These are phyloP conservation scores for Closterium sp. DNA, from an alignment of 139 green algal species.

Conservation along the genomic window DNA sequence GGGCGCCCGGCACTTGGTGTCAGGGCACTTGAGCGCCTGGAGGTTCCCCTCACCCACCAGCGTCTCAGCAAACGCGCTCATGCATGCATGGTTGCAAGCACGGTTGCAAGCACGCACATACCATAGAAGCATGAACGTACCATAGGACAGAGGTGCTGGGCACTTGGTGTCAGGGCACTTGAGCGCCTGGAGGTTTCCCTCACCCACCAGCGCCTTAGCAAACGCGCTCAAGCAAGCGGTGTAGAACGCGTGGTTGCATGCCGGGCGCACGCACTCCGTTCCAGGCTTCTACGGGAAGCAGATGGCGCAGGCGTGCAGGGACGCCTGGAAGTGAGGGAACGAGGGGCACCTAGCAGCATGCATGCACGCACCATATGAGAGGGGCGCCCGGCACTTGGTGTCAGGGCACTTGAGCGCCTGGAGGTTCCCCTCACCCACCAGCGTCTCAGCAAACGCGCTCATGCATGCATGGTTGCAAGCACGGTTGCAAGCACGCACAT, in stretches of 20 bases:
- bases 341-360: too few species aligned
- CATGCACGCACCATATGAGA: slow-evolving; percentile 55
- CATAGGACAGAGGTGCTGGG: slow-evolving; percentile 52
- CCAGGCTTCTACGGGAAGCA: slow-evolving; percentile 18
- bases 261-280: slow-evolving; percentile 6
- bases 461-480: slow-evolving; percentile 76
- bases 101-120: too few species aligned
- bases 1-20: too few species aligned
- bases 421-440: slow-evolving; percentile 66
- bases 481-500: slow-evolving; percentile 8
- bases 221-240: slow-evolving; percentile 62
- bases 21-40: too few species aligned
- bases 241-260: slow-evolving; percentile 77
- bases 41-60: too few species aligned
- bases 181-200: slow-evolving; percentile 65
- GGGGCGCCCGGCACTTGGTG: slow-evolving; percentile 57
- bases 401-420: slow-evolving; percentile 69
- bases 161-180: slow-evolving; percentile 69
- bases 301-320: not conserved
- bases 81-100: too few species aligned
- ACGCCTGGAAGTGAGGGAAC: not conserved
- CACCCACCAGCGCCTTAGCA: slow-evolving; percentile 56
- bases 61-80: too few species aligned
- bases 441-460: slow-evolving; percentile 43
- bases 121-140: too few species aligned